These are phyloP conservation scores for Euphorbia tirucalli DNA, from an alignment of 345 rosid species.

Conservation along the genomic window DNA sequence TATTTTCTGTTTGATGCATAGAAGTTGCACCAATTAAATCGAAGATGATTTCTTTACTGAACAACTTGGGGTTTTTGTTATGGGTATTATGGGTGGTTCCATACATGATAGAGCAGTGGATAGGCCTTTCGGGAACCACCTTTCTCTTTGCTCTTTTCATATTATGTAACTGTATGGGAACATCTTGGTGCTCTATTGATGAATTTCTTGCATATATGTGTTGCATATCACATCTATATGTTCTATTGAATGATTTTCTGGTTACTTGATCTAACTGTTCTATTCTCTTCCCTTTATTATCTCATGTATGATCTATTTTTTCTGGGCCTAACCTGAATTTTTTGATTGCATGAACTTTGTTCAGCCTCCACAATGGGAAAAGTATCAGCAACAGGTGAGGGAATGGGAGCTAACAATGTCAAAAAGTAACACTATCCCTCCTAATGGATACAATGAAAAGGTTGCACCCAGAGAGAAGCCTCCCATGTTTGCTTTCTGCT, in stretches of 20 bases:
- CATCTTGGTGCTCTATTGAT: not conserved
- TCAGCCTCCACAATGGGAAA: constrained; percentile 94
- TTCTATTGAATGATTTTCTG: not conserved
- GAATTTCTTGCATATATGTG: not conserved
- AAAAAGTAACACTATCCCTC: constrained; percentile 35
- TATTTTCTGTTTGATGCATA: not conserved
- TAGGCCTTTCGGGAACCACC: not conserved
- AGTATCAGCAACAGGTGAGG: constrained; percentile 70
- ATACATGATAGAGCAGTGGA: too few species aligned
- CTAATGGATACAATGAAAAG: constrained; percentile 55
- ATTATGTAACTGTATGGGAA: not conserved
- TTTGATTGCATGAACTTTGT: constrained; percentile 23
- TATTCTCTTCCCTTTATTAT: not conserved
- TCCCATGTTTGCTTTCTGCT: constrained; percentile 90
- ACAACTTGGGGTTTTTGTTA: not conserved
- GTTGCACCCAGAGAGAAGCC: constrained; percentile 61
- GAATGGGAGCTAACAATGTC: constrained; percentile 73
- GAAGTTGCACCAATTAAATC: not conserved
- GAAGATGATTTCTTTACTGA: not conserved
- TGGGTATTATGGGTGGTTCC: not conserved
- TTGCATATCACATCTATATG: not conserved
- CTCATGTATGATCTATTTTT: not conserved
- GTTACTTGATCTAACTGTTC: not conserved
- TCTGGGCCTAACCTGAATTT: too few species aligned
- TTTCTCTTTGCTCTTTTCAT: not conserved